These are phyloP conservation scores for Tuber umbilicatum DNA, from an alignment of 495 filamentous ascomycete species.

Conservation along the genomic window DNA sequence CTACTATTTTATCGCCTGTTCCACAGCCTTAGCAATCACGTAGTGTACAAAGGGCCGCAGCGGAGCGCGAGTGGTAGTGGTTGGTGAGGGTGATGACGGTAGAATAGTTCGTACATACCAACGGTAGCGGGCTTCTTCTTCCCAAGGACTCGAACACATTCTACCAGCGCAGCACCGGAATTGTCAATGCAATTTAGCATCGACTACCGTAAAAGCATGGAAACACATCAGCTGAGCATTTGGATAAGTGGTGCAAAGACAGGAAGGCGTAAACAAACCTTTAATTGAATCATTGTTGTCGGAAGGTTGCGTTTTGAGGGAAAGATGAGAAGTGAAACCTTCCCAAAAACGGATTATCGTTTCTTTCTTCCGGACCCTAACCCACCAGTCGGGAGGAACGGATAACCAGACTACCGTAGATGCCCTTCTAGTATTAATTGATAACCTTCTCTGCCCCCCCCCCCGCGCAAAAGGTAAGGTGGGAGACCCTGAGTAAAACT, in stretches of 20 bases:
- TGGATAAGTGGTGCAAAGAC: conserved; percentile 1
- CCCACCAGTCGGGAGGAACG: not conserved
- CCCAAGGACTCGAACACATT: conserved; percentile 85
- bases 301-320: not conserved
- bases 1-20: conserved; percentile 89
- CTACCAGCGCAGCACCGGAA: conserved; percentile 94
- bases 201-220: conserved; percentile 52
- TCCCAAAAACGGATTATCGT: not conserved
- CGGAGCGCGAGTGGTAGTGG: not conserved
- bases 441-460: not conserved
- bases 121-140: conserved; percentile 86
- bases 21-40: conserved; percentile 1
- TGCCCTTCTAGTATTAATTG: not conserved
- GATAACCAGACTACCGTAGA: not conserved
- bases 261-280: conserved; percentile 24
- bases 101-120: conserved; percentile 56
- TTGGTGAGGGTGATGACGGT: not conserved
- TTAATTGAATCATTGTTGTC: conserved; percentile 4
- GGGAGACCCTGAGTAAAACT: conserved; percentile 2
- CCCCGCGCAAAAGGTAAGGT: not conserved
- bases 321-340: not conserved
- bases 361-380: conserved; percentile 1
- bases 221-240: conserved; percentile 3
- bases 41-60: not conserved
- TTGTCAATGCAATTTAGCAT: conserved; percentile 99